Base-by-base conservation (phyloP, 2,329 filamentous ascomycete species). In the Endothia cerciana region DNA sequence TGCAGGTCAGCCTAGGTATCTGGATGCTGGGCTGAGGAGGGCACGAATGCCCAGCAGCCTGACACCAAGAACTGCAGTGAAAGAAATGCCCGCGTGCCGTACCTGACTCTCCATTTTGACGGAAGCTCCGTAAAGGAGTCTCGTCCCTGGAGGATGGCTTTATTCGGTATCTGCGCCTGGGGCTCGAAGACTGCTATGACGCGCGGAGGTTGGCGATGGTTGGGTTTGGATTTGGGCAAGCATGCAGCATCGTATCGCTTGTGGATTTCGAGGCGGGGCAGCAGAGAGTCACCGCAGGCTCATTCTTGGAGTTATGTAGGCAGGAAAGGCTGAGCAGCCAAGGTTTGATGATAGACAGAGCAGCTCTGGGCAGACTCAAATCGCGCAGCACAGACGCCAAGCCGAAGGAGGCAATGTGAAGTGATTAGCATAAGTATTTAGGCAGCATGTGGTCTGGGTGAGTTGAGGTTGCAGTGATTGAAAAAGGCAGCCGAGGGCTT, bases 71-170 rank as follows among this genome's bases (percentile, higher is more conserved):
- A 64, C 63, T 65, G 60, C 61, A 57, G 55, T 38, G 45, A 30
- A 62, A 62, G 19, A 62, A 61, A 58, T 62, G 13, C 59, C 45
- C 45, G 57, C n/a, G 47, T 65, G 64, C 55, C 73, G 69, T 66
- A 74, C 74, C 73, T 75, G 74, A 65, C 71, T 71, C 69, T 75
- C 74, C 74, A 75, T 74, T 65, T 60, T 70, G 66, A 59, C 61
- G 64, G 64, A 63, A 68, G 69, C 66, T 60, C 68, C 66, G 43
- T 61, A 56, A 64, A 63, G 62, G 67, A 68, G 64, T 25, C 65
- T 66, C 60, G 64, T 49, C 64, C n/a, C 28, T 22, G 36, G 49
- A 61, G 47, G 56, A 57, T 58, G 51, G 38, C 59, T 64, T 63
- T 58, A 38, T 64, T 56, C 11, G 36, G 33, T 61, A 36, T 58